A percentile compares a stretch with the other conserved stretches of the same genome.
phyloP scores from a whole-genome alignment of 345 rosid species.

The Cardamine chenopodiifolia region DNA sequence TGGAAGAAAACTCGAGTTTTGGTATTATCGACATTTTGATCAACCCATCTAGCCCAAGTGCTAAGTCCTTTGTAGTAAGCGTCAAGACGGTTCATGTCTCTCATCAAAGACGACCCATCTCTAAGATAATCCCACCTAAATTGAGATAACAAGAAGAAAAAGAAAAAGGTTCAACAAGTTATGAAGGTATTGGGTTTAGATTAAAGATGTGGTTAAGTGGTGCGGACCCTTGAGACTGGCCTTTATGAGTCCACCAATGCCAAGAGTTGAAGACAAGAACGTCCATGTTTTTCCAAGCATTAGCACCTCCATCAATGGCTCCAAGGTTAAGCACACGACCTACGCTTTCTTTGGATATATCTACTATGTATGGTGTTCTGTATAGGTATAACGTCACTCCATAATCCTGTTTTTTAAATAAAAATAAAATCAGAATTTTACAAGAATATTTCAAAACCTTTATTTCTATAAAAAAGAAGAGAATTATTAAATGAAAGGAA shows the following conservation, averaged over 20 bases:
- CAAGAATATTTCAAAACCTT: neutral
- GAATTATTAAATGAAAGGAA: conserved; percentile 15
- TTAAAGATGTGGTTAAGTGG: conserved; percentile 11
- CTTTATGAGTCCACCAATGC: conserved; percentile 99
- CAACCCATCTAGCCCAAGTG: conserved; percentile 91
- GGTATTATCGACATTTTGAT: conserved; percentile 64
- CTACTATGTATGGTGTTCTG: conserved; percentile 86
- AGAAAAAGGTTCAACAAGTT: neutral
- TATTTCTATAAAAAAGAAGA: neutral
- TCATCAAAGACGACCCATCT: conserved; percentile 53
- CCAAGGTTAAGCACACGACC: conserved; percentile 71
- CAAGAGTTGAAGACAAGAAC: conserved; percentile 85
- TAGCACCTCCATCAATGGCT: conserved; percentile 61
- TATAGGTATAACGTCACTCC: conserved; percentile 67
- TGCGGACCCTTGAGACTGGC: conserved; percentile 62
- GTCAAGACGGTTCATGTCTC: conserved; percentile 71
- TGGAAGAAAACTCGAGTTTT: conserved; percentile 87
- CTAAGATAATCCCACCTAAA: conserved; percentile 84
- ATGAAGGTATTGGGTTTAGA: neutral
- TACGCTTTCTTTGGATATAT: conserved; percentile 55
- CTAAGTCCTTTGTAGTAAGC: conserved; percentile 78
- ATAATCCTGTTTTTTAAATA: conserved; percentile 55
- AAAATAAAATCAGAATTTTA: neutral
- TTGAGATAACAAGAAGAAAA: conserved; percentile 3
- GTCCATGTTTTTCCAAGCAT: conserved; percentile 82